Base-by-base conservation (phyloP, 164 flowering plant genomes). In the Tetracentron sinense region DNA sequence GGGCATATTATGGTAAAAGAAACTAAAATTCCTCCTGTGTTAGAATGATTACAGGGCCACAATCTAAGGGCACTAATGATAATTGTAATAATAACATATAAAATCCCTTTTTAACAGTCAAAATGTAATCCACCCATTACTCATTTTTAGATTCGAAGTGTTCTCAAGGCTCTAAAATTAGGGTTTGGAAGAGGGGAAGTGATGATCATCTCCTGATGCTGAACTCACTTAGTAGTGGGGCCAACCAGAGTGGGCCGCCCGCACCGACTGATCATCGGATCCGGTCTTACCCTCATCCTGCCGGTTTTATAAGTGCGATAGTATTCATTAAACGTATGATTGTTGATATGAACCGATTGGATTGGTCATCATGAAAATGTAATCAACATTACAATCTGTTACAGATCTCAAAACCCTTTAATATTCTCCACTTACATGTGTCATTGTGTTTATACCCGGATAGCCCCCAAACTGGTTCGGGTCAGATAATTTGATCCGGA, bases 291-390 rank as follows among this genome's bases (percentile, higher is more conserved):
- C 27, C 49, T 52, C 21, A 17, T 28, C 23, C 15, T 2, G 30
- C 33, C 46, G 47, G 19, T 11, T 23, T 2, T 22, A 48, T 21
- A 54, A 19, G 11, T 35, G 44, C 33, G 12, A 20, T 21, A 23
- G 53, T 52, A 52, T 59, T 60, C n/a, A 27, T 19, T 60, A 42
- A 20, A 54, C 58, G 50, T 35, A 52, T 67, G 58, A 67, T 67
- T 67, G 70, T 67, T 60, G 53, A 67, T 20, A 26, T 42, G 58
- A 58, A 27, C 63, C 51, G 3, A 25, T 30, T 14, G 27, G n/a
- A 12, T 21, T 22, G 16, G 21, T 21, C 52, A 20, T 20, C 22
- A 49, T n/a, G n/a, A n/a, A n/a, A n/a, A n/a, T n/a, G n/a, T n/a
- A n/a, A n/a, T n/a, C n/a, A n/a, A n/a, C n/a, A n/a, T n/a, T n/a